Conservation (phyloP, 148 eudicot species). For the Camellia lanceoleosa region DNA sequence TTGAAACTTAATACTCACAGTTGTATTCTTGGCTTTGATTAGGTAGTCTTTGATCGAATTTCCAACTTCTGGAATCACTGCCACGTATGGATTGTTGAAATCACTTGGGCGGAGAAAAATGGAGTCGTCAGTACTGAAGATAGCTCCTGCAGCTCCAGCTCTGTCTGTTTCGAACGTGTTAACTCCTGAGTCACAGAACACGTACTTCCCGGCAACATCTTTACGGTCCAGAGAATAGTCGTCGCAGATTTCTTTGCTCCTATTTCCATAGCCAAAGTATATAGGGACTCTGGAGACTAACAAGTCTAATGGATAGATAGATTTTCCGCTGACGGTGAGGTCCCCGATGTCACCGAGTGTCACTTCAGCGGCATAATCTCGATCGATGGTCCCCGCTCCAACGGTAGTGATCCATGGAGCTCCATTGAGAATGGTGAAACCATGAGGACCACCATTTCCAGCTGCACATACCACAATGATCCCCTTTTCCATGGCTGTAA, state of each 20-base stretch:
- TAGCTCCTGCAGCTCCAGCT: conserved; percentile 17
- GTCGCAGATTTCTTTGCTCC: conserved; percentile 7
- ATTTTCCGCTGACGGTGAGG: neutral
- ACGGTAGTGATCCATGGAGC: conserved; percentile 54
- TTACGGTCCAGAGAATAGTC: neutral
- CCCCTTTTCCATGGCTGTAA: conserved; percentile 39
- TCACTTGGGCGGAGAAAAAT: conserved; percentile 6
- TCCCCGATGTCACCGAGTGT: neutral
- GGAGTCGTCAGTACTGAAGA: neutral
- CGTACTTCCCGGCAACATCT: conserved; percentile 18
- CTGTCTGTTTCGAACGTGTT: neutral
- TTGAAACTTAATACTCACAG: conserved; percentile 11
- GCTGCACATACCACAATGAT: conserved; percentile 3
- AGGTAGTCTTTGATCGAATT: conserved; percentile 9
- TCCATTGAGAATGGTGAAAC: conserved; percentile 7
- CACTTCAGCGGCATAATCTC: neutral
- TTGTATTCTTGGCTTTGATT: conserved; percentile 4
- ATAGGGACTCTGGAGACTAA: neutral
- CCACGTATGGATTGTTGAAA: conserved; percentile 9
- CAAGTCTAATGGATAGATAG: neutral
- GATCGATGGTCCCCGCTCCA: conserved; percentile 47
- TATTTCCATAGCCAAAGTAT: conserved; percentile 8
- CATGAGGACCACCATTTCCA: neutral
- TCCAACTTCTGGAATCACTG: conserved; percentile 7
- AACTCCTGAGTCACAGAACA: conserved; percentile 14